A percentile compares a stretch with the other conserved stretches of the same genome.
phyloP scores from a whole-genome alignment of 441 rosid genomes.

The Raphanus hybrid region DNA sequence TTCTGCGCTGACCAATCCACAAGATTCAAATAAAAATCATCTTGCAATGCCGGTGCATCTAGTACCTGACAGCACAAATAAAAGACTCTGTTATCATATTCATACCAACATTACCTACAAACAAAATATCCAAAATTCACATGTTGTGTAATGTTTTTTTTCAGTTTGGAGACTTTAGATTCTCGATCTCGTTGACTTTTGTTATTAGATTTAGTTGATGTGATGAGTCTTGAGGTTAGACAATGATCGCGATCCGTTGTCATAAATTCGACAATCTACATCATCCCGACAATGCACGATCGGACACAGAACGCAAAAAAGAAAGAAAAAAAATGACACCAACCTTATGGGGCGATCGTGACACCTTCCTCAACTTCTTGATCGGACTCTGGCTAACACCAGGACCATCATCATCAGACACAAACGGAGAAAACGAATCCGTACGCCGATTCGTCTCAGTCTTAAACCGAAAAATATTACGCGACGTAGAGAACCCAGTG shows the following conservation, averaged over 20 bases:
- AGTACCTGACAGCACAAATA: conserved; percentile 58
- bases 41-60: conserved; percentile 98
- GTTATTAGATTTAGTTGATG: not conserved
- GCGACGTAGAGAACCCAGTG: conserved; percentile 42
- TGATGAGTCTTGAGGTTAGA: conserved; percentile 6
- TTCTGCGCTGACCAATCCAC: conserved; percentile 96
- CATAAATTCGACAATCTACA: conserved; percentile 4
- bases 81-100: conserved; percentile 30
- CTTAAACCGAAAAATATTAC: conserved; percentile 87
- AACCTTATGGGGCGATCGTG: conserved; percentile 92
- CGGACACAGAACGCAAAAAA: not conserved
- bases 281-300: conserved; percentile 16
- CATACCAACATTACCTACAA: conserved; percentile 2
- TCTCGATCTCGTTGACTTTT: conserved; percentile 16
- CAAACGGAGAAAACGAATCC: conserved; percentile 71
- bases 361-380: conserved; percentile 80
- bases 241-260: conserved; percentile 25
- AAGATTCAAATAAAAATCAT: conserved; percentile 93
- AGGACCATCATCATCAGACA: conserved; percentile 59
- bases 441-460: conserved; percentile 74
- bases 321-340: conserved; percentile 14
- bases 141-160: conserved; percentile 31
- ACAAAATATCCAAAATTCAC: not conserved
- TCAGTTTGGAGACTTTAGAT: conserved; percentile 4
- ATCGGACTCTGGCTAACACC: conserved; percentile 68